Evolutionary conservation across 179 eudicot genomes (phyloP).

Genomic region (Silene noctiflora): DNA sequence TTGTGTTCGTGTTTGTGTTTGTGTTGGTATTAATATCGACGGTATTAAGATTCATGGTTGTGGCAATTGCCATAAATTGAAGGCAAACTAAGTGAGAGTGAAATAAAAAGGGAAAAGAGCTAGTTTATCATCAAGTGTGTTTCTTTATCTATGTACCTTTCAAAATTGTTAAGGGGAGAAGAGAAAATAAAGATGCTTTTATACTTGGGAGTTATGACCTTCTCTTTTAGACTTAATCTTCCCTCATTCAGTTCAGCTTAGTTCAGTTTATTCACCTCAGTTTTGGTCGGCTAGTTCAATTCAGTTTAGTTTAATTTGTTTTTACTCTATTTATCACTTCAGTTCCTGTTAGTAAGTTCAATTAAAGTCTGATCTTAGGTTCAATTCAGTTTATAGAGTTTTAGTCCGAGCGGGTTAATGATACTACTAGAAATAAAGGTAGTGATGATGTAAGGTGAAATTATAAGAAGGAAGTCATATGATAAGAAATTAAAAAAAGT

Average conservation of each 20-base stretch:
- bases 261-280: no score
- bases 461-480: neutral
- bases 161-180: neutral
- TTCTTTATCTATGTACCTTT: neutral
- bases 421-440: no score
- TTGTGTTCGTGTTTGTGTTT: neutral
- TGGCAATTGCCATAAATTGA: slow-evolving; percentile 43
- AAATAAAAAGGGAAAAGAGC: neutral
- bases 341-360: no score
- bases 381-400: no score
- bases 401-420: no score
- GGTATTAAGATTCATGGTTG: slow-evolving; percentile 45
- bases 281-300: no score
- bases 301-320: no score
- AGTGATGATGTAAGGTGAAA: no score
- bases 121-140: neutral
- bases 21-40: slow-evolving; percentile 27
- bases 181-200: slow-evolving; percentile 9
- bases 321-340: no score
- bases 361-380: no score
- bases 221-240: no score
- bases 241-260: no score
- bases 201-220: slow-evolving; percentile 6
- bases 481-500: neutral
- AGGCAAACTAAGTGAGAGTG: slow-evolving; percentile 11